Conservation (phyloP, 768 basidiomycete species). For the Lentinus tigrinus region DNA sequence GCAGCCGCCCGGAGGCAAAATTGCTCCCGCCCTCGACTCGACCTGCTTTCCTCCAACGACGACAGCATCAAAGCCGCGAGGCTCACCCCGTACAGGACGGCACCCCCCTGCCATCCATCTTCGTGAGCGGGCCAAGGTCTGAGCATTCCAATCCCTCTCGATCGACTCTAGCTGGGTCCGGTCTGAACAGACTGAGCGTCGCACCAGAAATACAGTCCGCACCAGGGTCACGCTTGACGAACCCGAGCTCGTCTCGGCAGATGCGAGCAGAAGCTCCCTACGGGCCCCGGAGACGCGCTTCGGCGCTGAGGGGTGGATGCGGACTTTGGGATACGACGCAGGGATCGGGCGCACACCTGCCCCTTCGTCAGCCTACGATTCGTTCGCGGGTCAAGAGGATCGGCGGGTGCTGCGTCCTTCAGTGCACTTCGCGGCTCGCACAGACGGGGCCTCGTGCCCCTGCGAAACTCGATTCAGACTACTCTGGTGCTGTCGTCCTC, state of each 20-base stretch:
- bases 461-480: conserved; percentile 69
- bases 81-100: conserved; percentile 59
- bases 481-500: conserved; percentile 55
- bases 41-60: conserved; percentile 13
- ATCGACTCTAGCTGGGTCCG: conserved; percentile 63
- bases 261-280: conserved; percentile 4
- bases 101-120: conserved; percentile 20
- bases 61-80: conserved; percentile 63
- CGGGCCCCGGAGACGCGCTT: conserved; percentile 44
- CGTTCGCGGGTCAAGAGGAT: conserved; percentile 8
- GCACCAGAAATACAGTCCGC: conserved; percentile 60
- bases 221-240: conserved; percentile 17
- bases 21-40: conserved; percentile 1
- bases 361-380: conserved; percentile 19
- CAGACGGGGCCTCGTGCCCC: conserved; percentile 14
- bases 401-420: conserved; percentile 41
- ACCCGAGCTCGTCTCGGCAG: not conserved
- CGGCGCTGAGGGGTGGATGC: conserved; percentile 14
- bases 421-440: conserved; percentile 69
- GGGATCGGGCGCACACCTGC: conserved; percentile 15
- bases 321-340: conserved; percentile 22
- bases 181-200: conserved; percentile 56
- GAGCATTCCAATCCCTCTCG: conserved; percentile 66
- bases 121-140: conserved; percentile 85
- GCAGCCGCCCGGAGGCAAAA: not conserved